phyloP scores from a whole-genome alignment of 139 green algal species.

The Micromonas pusilla region DNA sequence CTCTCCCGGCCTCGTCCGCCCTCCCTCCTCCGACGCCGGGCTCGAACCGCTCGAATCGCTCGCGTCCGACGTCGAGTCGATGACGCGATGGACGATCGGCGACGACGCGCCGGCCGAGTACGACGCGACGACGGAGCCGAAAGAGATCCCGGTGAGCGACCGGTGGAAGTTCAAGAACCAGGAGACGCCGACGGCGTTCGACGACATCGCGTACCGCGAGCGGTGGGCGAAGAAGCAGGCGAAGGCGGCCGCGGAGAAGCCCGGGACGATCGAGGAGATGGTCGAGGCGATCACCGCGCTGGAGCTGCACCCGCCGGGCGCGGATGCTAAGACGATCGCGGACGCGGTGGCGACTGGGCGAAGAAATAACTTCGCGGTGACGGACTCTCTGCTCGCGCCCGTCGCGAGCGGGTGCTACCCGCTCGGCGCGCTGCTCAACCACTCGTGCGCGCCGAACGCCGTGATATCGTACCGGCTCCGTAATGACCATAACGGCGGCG shows the following conservation, averaged over 20 bases:
- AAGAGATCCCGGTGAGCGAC: too few species aligned
- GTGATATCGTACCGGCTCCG: neutral
- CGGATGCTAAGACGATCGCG: neutral
- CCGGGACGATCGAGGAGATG: neutral
- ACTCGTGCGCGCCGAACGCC: neutral
- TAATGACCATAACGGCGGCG: too few species aligned
- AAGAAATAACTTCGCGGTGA: neutral
- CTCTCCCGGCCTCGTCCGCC: too few species aligned
- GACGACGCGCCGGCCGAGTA: too few species aligned
- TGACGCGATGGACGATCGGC: too few species aligned
- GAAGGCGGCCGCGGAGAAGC: neutral
- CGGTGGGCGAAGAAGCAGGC: too few species aligned
- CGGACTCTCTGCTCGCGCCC: neutral
- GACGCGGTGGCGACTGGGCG: neutral
- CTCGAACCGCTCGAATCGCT: too few species aligned
- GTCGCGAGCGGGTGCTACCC: neutral
- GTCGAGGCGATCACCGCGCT: neutral
- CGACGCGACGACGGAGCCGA: too few species aligned
- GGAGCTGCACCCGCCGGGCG: neutral
- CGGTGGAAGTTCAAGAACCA: too few species aligned
- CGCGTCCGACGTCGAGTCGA: too few species aligned
- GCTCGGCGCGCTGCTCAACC: neutral
- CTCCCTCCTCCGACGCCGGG: too few species aligned
- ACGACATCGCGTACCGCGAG: neutral
- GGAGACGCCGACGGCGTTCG: neutral